Evolutionary conservation across 257 asterid species (phyloP), one percentile per base, ranked within the genome.

Genomic region (Solanum raphanifolium): DNA sequence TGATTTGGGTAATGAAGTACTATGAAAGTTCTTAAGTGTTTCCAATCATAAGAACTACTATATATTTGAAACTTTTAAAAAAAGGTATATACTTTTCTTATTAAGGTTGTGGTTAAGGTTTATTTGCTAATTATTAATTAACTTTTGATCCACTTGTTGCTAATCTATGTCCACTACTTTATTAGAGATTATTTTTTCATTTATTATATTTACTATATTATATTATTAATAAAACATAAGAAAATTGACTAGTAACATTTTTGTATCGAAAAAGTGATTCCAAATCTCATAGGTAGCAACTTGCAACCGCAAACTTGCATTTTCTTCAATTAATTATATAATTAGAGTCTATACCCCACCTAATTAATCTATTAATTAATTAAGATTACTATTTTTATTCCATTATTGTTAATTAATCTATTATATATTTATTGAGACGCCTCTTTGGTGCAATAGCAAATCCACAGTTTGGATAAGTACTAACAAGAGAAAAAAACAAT

Each of bases 241-340:
- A 81, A 81, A 81, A 81, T 81, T 20, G 41, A 81, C 29, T 21
- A 35, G 81, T 73, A 27, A 43, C 27, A 46, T 15, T 43, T 76
- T 27, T 76, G 90, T 32, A 89, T 89, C 85, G 38, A 20, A 79
- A 87, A 88, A 89, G 91, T 90, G 18, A 69, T 65, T 85, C 90
- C 93, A 88, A 90, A 91, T 91, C 95, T 89, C 84, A 87, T 92
- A 83, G 92, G 94, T 69, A 89, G 94, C 96, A 92, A 90, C 92
- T 91, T 92, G 95, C 94, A 87, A 92, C 91, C 94, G 94, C 92
- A 91, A 35, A 89, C 20, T 8, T 87, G 73, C 21, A 23, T 88
- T 83, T 29, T 83, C 23, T 27, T 43, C 34, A 39, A 87, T n/a
- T 23, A 39, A 69, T 84, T 83, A 74, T 86, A 52, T 52, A 18